Base-by-base conservation (phyloP, 2,329 filamentous ascomycete species). In the Tolypocladium pustulatum region DNA sequence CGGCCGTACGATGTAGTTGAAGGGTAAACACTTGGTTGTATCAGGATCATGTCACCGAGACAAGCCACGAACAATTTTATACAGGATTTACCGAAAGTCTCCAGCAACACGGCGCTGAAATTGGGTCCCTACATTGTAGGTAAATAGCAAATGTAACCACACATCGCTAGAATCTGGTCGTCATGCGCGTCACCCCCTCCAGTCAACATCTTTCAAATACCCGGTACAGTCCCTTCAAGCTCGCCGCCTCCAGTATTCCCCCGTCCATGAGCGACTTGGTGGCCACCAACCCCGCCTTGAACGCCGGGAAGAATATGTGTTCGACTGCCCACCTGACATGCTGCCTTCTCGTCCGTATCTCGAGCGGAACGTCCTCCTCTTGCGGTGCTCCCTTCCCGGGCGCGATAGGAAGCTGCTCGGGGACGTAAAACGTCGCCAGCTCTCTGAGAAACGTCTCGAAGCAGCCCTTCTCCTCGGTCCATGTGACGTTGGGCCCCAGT, bases 191-290 rank as follows among this genome's bases (percentile, higher is more conserved):
- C 38, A 27, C 20, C 17, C 5, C 20, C 38, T 22, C 3, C 57
- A 10, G 56, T 82, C 72, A 97, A 72, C 94, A 97, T 58, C 94
- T 79, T 75, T 99, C 94, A 78, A 99, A 99, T 3, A 97, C 92
- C 53, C 90, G 80, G 72, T 99, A 99, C 59, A 99, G 70, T 0
- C 92, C 91, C 72, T 96, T 97, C 60, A 97, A 73, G 74, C 95
- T 91, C 2, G 94, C 93, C 55, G 96, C 85, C 73, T 99, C 93
- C 54, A 96, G 76, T 13, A 96, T 84, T 10, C 78, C 82, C 0
- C 85, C 88, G 56, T 86, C 84, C 74, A 95, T 83, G 66, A 97
- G 74, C 6, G 81, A 79, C 63, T 83, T 87, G 10, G 94, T 97
- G 25, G 90, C 92, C 58, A 97, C 84, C 54, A 99, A 74, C 59